Base-by-base conservation (phyloP, 176 grass and related monocot species). In the Carex pumila region DNA sequence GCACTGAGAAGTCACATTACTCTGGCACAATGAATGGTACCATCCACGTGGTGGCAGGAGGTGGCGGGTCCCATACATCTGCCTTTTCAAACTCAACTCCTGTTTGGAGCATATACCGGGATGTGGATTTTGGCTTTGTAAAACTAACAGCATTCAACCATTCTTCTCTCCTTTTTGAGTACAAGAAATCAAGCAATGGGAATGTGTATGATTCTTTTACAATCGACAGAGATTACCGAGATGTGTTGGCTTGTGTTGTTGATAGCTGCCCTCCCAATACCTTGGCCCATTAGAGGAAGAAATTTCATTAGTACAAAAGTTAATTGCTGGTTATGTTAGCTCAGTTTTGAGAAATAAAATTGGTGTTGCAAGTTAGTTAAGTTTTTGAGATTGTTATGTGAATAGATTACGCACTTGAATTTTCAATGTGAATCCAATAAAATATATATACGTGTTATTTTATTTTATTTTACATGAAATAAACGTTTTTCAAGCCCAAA, bases 61-160 rank as follows among this genome's bases (percentile, higher is more conserved):
- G 92, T 19, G 92, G 92, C 0, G 95, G 95, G 73, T 92, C 92
- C 79, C 92, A 98, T 78, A 32, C 93, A 50, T 74, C 73, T 43
- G 81, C 80, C 78, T 98, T 98, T 68, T 80, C 92, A 25, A 21
- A 12, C 71, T 68, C 65, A 13, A 47, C 31, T 7, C 92, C 95
- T n/a, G 65, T 34, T 0, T 98, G 95, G 90, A 98, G 95, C 65
- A 31, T 94, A 3, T 93, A 89, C 87, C 77, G 87, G 81, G 95
- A 98, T 32, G 58, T 83, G 79, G 89, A 88, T 7, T 94, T 87
- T n/a, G 92, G 92, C 1, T 98, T 98, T 60, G 90, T 89, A 31
- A 98, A 98, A 85, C 85, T 98, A 52, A 93, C 90, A 7, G 92
- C 95, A 7, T 90, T 90, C 86, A 91, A 94, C 85, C 88, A 94